Evolutionary conservation across 805 yeast species (phyloP), one percentile per base, ranked within the genome.

Genomic region (Metschnikowia lochheadii): DNA sequence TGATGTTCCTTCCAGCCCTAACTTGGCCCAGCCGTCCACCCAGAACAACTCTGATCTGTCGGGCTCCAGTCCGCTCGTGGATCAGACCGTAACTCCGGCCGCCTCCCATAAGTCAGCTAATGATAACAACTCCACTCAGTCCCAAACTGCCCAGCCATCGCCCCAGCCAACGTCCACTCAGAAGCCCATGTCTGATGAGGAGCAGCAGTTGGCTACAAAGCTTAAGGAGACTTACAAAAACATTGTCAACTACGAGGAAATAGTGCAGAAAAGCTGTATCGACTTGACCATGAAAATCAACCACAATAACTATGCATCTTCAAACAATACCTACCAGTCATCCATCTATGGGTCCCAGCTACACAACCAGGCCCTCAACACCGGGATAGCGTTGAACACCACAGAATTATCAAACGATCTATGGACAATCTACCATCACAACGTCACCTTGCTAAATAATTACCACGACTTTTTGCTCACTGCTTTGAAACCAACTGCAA

Each of bases 221-320:
- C 64, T 86, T 23, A 89, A 86, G 64, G 90, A 85, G 61, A 84
- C 89, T 3, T 86, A 85, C 64, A 84, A 84, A 58, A 73, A 79
- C 46, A 86, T 85, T 38, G 82, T 85, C 42, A 80, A 80, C 55
- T 76, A 80, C 54, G 91, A 85, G 68, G 82, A 81, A 50, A 80
- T 81, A 49, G 80, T 85, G 18, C 90, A 85, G 63, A 84, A 83
- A 55, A 82, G 83, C 54, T 87, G 89, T 61, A 75, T 80, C 61
- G 77, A 82, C 62, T 65, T 78, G 65, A 68, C 85, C 68, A 62
- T 77, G 67, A 63, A 83, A 70, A 59, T 86, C 45, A 68, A 66
- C 53, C 61, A 50, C 46, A 51, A 45, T 72, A 70, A 48, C 57
- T 64, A 38, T 54, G 66, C 40, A 55, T 62, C 47, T 65, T 61